Percentiles rank a stretch among this genome's conserved stretches.
phyloP scores from a whole-genome alignment of 768 basidiomycete genomes.

The Agrocybe praecox region DNA sequence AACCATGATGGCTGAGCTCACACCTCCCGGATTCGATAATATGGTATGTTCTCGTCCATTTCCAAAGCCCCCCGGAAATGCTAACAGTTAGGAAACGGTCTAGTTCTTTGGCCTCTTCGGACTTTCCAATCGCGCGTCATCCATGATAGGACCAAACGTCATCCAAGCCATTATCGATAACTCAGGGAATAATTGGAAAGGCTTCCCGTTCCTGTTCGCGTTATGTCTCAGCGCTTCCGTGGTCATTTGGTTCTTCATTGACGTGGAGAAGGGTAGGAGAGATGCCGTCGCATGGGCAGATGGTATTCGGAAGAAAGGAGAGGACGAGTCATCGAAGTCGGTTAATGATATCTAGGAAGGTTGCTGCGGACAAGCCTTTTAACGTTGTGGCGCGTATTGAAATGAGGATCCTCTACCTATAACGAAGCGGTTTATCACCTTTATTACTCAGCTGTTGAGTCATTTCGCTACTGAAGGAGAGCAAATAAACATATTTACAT shows the following conservation, averaged over 20 bases:
- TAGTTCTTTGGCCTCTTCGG: conserved; percentile 90
- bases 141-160: conserved; percentile 85
- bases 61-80: neutral
- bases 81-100: neutral
- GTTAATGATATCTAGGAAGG: neutral
- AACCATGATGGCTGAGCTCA: conserved; percentile 89
- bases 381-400: too few relatives aligned
- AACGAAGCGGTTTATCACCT: too few relatives aligned
- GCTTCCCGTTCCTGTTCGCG: conserved; percentile 84
- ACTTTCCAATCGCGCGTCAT: conserved; percentile 82
- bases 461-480: neutral
- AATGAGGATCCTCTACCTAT: too few relatives aligned
- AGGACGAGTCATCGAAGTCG: neutral
- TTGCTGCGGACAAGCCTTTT: neutral
- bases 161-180: conserved; percentile 81
- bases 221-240: conserved; percentile 66
- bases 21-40: conserved; percentile 87
- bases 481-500: too few relatives aligned
- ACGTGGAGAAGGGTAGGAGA: conserved; percentile 60
- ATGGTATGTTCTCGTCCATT: conserved; percentile 41
- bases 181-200: conserved; percentile 76
- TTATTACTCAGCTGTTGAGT: neutral
- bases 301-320: conserved; percentile 19
- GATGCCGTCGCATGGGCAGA: conserved; percentile 66
- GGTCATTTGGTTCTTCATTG: conserved; percentile 78